phyloP scores from a whole-genome alignment of 306 rosid genomes.

The Canavalia gladiata region DNA sequence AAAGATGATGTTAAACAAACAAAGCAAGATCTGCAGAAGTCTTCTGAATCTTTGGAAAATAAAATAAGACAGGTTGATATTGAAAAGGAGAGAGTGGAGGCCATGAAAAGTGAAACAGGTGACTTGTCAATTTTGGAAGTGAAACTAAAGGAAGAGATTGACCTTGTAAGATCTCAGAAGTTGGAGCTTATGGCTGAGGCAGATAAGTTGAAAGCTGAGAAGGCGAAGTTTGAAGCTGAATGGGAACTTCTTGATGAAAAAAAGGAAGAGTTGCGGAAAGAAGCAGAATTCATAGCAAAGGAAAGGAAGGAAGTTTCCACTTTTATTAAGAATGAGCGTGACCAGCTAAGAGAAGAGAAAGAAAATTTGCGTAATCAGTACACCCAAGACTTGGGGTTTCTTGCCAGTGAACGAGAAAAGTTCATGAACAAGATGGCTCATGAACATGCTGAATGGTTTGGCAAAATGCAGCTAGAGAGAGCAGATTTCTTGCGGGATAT shows the following conservation, averaged over 20 bases:
- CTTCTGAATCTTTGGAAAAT: conserved; percentile 70
- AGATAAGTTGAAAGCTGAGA: conserved; percentile 79
- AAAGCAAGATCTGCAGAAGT: conserved; percentile 70
- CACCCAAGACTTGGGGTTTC: conserved; percentile 70
- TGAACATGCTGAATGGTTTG: conserved; percentile 88
- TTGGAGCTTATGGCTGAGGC: conserved; percentile 79
- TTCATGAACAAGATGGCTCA: conserved; percentile 86
- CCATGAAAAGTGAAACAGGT: conserved; percentile 78
- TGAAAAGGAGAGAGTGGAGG: conserved; percentile 71
- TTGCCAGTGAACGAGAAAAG: conserved; percentile 79
- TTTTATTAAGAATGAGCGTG: conserved; percentile 81
- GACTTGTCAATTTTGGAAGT: conserved; percentile 81
- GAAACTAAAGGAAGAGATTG: conserved; percentile 94
- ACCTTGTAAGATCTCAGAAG: conserved; percentile 80
- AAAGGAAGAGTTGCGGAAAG: conserved; percentile 74
- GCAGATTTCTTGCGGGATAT: conserved; percentile 80
- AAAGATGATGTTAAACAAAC: conserved; percentile 67
- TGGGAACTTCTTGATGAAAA: conserved; percentile 97
- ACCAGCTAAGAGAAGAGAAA: conserved; percentile 72
- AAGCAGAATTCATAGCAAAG: conserved; percentile 71
- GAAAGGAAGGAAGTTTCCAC: conserved; percentile 76
- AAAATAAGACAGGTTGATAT: conserved; percentile 66
- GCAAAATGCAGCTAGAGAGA: conserved; percentile 91
- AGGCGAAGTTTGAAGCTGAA: conserved; percentile 92
- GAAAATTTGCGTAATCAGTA: conserved; percentile 73